Percentiles rank a stretch among this genome's conserved stretches.
These are phyloP conservation scores for Nothophaeocryptopus gaeumannii DNA, from an alignment of 2,329 filamentous ascomycete genomes.

Conservation along the genomic window DNA sequence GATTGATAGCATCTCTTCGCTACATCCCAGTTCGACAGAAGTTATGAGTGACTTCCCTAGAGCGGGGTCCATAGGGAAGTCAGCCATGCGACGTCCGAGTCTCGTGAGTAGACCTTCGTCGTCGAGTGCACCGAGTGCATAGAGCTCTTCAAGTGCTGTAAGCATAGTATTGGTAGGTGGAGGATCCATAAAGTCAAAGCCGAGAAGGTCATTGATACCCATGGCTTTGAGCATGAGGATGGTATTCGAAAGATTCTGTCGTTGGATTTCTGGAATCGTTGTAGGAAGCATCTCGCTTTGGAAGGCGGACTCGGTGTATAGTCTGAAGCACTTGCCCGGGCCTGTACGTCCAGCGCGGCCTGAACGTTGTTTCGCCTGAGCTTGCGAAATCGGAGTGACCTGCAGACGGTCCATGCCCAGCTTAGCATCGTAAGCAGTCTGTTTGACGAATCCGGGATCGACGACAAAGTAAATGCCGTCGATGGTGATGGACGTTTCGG, in stretches of 20 bases:
- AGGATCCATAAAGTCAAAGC: conserved; percentile 99
- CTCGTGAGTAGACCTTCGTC: conserved; percentile 93
- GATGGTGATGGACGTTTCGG: conserved; percentile 96
- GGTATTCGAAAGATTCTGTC: conserved; percentile 86
- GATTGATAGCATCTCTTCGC: conserved; percentile 90
- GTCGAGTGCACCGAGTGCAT: conserved; percentile 85
- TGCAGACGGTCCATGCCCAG: conserved; percentile 96
- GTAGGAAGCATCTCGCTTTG: conserved; percentile 97
- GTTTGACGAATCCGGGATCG: conserved; percentile 95
- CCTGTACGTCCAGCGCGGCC: conserved; percentile 92
- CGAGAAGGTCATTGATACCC: conserved; percentile 95
- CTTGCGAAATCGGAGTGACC: conserved; percentile 93
- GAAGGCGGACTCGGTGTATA: conserved; percentile 94
- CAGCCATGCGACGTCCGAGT: conserved; percentile 92
- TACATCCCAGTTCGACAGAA: conserved; percentile 82
- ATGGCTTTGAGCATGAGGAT: conserved; percentile 98
- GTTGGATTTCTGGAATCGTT: conserved; percentile 92
- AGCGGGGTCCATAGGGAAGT: conserved; percentile 96
- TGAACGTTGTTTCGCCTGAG: conserved; percentile 90
- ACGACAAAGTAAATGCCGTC: conserved; percentile 97
- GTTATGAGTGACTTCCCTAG: conserved; percentile 87
- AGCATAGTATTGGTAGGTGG: conserved; percentile 98
- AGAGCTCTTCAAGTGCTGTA: conserved; percentile 90
- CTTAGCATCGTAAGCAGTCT: conserved; percentile 95
- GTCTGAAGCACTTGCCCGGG: conserved; percentile 89